A percentile compares a stretch with the other conserved stretches of the same genome.
phyloP scores from a whole-genome alignment of 2,329 filamentous ascomycete genomes.

The Diaporthe citri region DNA sequence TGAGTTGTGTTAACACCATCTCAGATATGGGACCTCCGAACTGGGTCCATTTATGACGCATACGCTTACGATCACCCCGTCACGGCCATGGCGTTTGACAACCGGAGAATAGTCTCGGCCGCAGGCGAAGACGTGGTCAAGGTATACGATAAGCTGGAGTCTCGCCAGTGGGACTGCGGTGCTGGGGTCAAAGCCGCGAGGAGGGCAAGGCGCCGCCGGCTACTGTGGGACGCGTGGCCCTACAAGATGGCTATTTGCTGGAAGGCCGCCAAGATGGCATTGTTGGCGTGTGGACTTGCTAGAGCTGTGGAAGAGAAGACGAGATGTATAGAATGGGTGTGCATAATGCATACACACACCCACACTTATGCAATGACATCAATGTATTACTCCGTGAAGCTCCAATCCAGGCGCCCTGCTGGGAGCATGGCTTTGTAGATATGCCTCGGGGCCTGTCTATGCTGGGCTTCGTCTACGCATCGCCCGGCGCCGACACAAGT shows the following conservation, averaged over 20 bases:
- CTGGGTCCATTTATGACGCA: constrained; percentile 93
- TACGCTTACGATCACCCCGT: constrained; percentile 95
- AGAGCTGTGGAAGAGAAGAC: constrained; percentile 37
- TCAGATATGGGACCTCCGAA: constrained; percentile 98
- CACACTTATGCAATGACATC: constrained; percentile 2
- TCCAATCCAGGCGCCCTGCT: background rate
- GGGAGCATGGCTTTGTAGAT: background rate
- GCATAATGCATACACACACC: constrained; percentile 32
- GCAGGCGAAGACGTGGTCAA: constrained; percentile 95
- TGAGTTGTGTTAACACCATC: background rate
- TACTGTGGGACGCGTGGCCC: constrained; percentile 85
- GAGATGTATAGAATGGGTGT: constrained; percentile 17
- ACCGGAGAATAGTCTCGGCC: constrained; percentile 87
- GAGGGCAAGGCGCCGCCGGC: constrained; percentile 74
- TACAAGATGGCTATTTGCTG: constrained; percentile 93
- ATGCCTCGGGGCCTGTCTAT: background rate
- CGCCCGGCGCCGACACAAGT: background rate
- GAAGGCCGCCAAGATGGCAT: constrained; percentile 90
- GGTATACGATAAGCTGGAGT: constrained; percentile 97
- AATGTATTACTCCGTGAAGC: constrained; percentile 8
- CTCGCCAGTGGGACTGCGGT: constrained; percentile 96
- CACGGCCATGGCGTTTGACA: constrained; percentile 97
- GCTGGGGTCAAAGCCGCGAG: constrained; percentile 80
- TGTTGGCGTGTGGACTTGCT: constrained; percentile 91
- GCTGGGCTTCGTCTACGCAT: background rate